Percentiles rank a stretch among this genome's conserved stretches.
Evolutionary conservation across 441 rosid genomes (phyloP).

Genomic region (Erodium trifolium): DNA sequence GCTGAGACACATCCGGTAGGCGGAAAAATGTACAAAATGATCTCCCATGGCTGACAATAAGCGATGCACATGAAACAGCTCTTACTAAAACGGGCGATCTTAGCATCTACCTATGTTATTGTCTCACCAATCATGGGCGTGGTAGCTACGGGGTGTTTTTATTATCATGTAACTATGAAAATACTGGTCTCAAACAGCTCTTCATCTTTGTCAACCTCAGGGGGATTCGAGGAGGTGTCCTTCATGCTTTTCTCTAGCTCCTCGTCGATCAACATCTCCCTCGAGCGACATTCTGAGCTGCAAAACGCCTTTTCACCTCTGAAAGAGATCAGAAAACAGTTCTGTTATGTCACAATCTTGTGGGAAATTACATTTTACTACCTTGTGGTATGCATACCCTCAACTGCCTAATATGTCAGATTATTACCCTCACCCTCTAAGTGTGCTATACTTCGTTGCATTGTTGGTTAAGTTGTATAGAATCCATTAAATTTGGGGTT

Average conservation of each 20-base stretch:
- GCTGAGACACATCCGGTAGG: conserved; percentile 6
- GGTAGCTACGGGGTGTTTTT: not conserved
- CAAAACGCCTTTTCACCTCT: conserved; percentile 44
- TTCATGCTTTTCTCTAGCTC: conserved; percentile 3
- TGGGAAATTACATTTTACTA: no score
- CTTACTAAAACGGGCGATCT: conserved; percentile 11
- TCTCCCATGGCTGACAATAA: conserved; percentile 58
- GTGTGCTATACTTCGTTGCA: no score
- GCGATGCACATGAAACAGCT: conserved; percentile 32
- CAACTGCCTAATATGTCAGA: no score
- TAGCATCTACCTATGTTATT: not conserved
- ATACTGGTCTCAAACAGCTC: conserved; percentile 3
- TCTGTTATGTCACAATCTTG: no score
- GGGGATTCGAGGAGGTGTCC: not conserved
- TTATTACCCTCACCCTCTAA: no score
- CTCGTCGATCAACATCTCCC: conserved; percentile 17
- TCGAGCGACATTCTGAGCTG: conserved; percentile 16
- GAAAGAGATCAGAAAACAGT: conserved; percentile 18
- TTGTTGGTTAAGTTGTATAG: no score
- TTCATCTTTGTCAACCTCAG: not conserved
- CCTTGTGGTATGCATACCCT: no score
- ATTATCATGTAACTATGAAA: not conserved
- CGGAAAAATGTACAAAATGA: conserved; percentile 13
- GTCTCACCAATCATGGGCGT: conserved; percentile 9
- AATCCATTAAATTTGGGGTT: no score